Base-by-base conservation (phyloP, 2,329 filamentous ascomycete genomes). In the Esteya vermicola region DNA sequence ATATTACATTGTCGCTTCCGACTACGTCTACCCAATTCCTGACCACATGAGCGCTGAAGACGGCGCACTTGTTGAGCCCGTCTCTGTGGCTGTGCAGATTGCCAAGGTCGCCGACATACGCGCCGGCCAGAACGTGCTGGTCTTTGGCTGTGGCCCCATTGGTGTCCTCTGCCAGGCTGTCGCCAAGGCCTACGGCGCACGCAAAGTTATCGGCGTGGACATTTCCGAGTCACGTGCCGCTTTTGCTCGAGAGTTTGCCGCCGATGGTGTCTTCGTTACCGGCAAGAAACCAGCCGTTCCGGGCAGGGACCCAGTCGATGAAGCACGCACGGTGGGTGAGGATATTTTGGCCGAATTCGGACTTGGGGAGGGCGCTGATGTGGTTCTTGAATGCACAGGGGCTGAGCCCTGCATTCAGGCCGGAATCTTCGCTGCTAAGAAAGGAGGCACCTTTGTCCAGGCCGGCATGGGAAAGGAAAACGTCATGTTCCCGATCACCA, bases 341-440 rank as follows among this genome's bases (percentile, higher is more conserved):
- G 61, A 58, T 48, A 49, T 48, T 22, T 55, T 42, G 9, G 48
- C 60, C 3, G 49, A 51, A 1, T 62, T 61, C 6, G 52, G 60
- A 45, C 36, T 39, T n/a, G 67, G 82, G 43, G 73, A 63, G 0
- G 77, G 84, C 51, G 70, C 82, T 0, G 70, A 75, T 37, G 72
- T 73, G 1, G 78, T 81, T 4, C 85, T 81, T 51, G 82, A 88
- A 59, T 85, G 81, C 54, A 88, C 83, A 0, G 83, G 83, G 7
- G 81, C 85, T n/a, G 81, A 84, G 53, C 72, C 74, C 0, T 86
- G 81, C 50, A 65, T 85, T 49, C 81, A 88, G 55, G 75, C 76
- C 6, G 71, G 78, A 4, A 84, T 88, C 41, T 86, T 41, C 38
- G 25, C 42, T 18, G 62, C 23, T 14, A 28, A 35, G 18, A 38